Base-by-base conservation (phyloP, 495 filamentous ascomycete genomes). In the Neurospora hispaniola region DNA sequence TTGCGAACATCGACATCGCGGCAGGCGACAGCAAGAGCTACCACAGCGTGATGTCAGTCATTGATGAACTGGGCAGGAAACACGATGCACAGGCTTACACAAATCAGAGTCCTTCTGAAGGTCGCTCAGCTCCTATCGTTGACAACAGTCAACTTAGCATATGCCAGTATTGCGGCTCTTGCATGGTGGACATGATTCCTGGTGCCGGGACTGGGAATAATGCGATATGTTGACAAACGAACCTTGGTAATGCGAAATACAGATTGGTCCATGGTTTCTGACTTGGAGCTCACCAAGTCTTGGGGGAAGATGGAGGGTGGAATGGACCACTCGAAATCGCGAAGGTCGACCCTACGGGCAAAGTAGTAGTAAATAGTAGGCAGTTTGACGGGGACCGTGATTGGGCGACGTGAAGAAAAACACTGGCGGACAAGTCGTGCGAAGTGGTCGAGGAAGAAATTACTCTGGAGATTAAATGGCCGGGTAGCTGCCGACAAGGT, bases 1-100 rank as follows among this genome's bases (percentile, higher is more conserved):
- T 95, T 91, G 42, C 94, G 91, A 69, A 98, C 90, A 81, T 99
- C 93, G 72, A 88, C 88, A 79, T 98, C 96, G 42, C 90, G 85
- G 77, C 91, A 97, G 44, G 90, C 90, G 72, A 98, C 93, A 20
- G 94, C 92, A 74, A 98, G 87, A 38, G 94, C 93, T 96, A 71
- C 39, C 42, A 35, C 78, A 69, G 20, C 42, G 16, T 16, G 48
- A 41, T 10, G 74, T 75, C 72, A 75, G 73, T 7, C 23, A 35
- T 20, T 9, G 16, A 71, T 42, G 72, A 27, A 77, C 70, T 59
- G 35, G 69, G 69, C 12, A 14, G 46, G 42, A 35, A n/a, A 16
- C 11, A 23, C 27, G 31, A 39, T 46, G 41, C 31, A 70, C 20
- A 43, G 27, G 40, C 90, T 79, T 87, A 96, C 93, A 97, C 16